Evolutionary conservation across 495 filamentous ascomycete species (phyloP).

Genomic region (Neurospora africana): DNA sequence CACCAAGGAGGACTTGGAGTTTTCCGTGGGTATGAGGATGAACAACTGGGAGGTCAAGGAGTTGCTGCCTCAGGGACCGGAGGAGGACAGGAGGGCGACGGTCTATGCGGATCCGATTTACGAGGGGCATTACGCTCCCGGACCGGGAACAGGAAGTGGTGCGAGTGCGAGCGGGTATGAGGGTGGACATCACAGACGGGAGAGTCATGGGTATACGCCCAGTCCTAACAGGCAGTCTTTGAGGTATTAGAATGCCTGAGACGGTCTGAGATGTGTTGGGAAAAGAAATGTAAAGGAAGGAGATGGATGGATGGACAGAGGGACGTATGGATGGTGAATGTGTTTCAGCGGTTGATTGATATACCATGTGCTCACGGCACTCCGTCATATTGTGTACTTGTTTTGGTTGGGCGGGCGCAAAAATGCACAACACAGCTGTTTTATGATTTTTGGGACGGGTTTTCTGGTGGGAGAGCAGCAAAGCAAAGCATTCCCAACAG

Average conservation of each 20-base stretch:
- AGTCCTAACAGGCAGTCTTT: neutral
- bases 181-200: neutral
- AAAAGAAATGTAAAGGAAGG: neutral
- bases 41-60: slow-evolving; percentile 99
- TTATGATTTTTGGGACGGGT: neutral
- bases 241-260: neutral
- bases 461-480: too few species aligned
- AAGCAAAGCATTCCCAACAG: too few species aligned
- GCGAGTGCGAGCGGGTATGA: neutral
- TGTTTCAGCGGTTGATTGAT: neutral
- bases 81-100: slow-evolving; percentile 73
- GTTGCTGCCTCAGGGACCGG: slow-evolving; percentile 47
- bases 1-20: slow-evolving; percentile 96
- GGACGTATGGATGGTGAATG: neutral
- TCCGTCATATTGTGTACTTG: neutral
- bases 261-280: neutral
- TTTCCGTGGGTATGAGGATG: slow-evolving; percentile 86
- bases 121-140: neutral
- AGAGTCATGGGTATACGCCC: neutral
- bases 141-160: neutral
- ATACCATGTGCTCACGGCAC: neutral
- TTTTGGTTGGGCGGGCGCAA: neutral
- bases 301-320: neutral
- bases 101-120: slow-evolving; percentile 59
- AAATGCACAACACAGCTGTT: neutral